phyloP scores from a whole-genome alignment of 352 stramenopile species.

The Phytophthora ohioensis region DNA sequence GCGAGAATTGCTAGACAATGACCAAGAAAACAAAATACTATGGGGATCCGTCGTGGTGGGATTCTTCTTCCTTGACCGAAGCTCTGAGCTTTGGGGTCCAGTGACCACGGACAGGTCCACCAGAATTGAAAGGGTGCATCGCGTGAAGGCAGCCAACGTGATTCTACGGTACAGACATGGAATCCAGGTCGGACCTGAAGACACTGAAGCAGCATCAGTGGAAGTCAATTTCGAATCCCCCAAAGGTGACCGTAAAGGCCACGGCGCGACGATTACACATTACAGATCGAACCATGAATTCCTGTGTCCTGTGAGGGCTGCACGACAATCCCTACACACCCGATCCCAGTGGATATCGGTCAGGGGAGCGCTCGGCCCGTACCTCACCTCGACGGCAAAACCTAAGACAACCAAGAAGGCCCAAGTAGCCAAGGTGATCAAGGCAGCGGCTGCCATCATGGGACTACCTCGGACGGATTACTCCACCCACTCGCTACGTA shows the following conservation, averaged over 20 bases:
- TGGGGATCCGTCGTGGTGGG: no score
- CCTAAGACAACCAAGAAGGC: constrained; percentile 29
- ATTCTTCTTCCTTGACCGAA: no score
- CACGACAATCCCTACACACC: constrained; percentile 21
- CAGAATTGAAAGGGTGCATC: no score
- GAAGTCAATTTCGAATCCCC: constrained; percentile 13
- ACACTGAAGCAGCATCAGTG: not conserved
- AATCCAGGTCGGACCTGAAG: not conserved
- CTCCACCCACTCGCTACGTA: constrained; percentile 36
- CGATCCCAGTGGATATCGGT: constrained; percentile 4
- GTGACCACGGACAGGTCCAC: no score
- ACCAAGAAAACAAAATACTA: no score
- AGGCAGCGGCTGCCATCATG: constrained; percentile 23
- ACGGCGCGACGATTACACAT: constrained; percentile 18
- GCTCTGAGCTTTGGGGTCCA: no score
- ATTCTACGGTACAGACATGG: not conserved
- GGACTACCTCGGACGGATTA: constrained; percentile 20
- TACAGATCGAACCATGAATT: constrained; percentile 18
- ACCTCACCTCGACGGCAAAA: constrained; percentile 19
- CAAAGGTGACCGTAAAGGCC: constrained; percentile 16
- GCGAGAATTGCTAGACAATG: no score
- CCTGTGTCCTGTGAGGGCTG: constrained; percentile 30
- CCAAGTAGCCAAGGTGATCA: constrained; percentile 23
- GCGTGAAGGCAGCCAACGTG: no score
- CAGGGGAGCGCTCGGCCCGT: constrained; percentile 16